These are phyloP conservation scores for Calocera viscosa DNA, from an alignment of 768 basidiomycete genomes.

Conservation along the genomic window DNA sequence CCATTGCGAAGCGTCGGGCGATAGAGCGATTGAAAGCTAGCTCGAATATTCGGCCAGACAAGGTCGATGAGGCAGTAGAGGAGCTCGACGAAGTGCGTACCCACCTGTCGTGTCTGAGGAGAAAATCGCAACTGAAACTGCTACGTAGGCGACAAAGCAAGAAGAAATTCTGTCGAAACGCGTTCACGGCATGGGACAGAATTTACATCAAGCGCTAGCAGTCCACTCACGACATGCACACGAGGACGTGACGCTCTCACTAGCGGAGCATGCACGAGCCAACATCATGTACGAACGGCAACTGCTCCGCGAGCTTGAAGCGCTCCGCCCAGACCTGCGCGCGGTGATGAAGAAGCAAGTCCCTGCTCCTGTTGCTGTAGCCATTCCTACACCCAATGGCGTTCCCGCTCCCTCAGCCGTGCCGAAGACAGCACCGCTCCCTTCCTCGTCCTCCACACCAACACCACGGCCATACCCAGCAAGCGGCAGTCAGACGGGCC, in stretches of 20 bases:
- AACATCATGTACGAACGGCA: slow-evolving; percentile 87
- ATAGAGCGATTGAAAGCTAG: slow-evolving; percentile 83
- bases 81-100: slow-evolving; percentile 75
- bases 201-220: slow-evolving; percentile 75
- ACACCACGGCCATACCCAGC: slow-evolving; percentile 7
- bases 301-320: slow-evolving; percentile 74
- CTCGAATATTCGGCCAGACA: slow-evolving; percentile 70
- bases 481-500: slow-evolving; percentile 8
- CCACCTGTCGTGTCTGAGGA: background rate
- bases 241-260: slow-evolving; percentile 77
- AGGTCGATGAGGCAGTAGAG: slow-evolving; percentile 81
- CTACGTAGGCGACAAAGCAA: slow-evolving; percentile 67
- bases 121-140: background rate
- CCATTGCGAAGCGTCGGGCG: slow-evolving; percentile 82
- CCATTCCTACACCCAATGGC: slow-evolving; percentile 34
- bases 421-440: slow-evolving; percentile 26
- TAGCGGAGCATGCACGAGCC: slow-evolving; percentile 87
- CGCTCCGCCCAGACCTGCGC: slow-evolving; percentile 59
- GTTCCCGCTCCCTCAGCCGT: slow-evolving; percentile 45
- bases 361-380: slow-evolving; percentile 35
- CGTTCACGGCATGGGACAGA: slow-evolving; percentile 88
- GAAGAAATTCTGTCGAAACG: slow-evolving; percentile 73
- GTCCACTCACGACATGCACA: slow-evolving; percentile 78
- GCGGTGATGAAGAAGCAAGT: slow-evolving; percentile 37
- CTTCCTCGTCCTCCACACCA: slow-evolving; percentile 17